A percentile compares a stretch with the other conserved stretches of the same genome.
phyloP scores from a whole-genome alignment of 1,284 basidiomycete species.

The Anthracocystis walkeri region DNA sequence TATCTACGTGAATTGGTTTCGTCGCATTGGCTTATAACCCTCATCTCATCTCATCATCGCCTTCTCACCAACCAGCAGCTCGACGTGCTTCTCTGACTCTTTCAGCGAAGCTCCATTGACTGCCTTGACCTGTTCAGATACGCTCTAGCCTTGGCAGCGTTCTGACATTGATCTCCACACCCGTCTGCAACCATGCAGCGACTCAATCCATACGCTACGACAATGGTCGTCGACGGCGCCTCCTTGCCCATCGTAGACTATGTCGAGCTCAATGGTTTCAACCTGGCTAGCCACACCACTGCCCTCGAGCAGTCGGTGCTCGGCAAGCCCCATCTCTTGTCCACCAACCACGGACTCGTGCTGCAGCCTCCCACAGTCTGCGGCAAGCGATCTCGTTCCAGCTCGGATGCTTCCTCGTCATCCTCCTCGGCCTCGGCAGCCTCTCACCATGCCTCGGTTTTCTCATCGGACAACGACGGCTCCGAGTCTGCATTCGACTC shows the following conservation, averaged over 20 bases:
- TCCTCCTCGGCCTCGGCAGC: constrained; percentile 37
- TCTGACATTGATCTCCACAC: constrained; percentile 5
- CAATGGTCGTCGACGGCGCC: constrained; percentile 28
- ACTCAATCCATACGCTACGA: constrained; percentile 15
- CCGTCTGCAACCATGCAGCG: constrained; percentile 30
- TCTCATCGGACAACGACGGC: constrained; percentile 36
- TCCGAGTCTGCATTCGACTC: constrained; percentile 32
- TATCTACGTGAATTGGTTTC: constrained; percentile 57
- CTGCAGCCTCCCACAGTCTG: constrained; percentile 23
- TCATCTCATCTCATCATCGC: constrained; percentile 8
- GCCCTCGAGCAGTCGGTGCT: constrained; percentile 52
- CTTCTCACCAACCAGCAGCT: constrained; percentile 6
- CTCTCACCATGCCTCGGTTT: constrained; percentile 50
- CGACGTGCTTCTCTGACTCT: constrained; percentile 10
- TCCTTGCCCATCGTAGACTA: constrained; percentile 24
- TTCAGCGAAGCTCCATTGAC: constrained; percentile 18
- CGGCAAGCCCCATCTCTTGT: constrained; percentile 37
- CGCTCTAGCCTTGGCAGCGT: constrained; percentile 19
- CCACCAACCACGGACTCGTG: constrained; percentile 5
- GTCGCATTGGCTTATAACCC: constrained; percentile 48
- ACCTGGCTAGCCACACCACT: constrained; percentile 46
- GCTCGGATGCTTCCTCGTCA: constrained; percentile 42
- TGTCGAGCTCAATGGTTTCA: constrained; percentile 47
- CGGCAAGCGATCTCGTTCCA: constrained; percentile 51
- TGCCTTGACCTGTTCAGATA: constrained; percentile 21